A percentile compares a stretch with the other conserved stretches of the same genome.
Conservation (phyloP, 2,329 filamentous ascomycete species). For the Mycosphaerella arachidis region DNA sequence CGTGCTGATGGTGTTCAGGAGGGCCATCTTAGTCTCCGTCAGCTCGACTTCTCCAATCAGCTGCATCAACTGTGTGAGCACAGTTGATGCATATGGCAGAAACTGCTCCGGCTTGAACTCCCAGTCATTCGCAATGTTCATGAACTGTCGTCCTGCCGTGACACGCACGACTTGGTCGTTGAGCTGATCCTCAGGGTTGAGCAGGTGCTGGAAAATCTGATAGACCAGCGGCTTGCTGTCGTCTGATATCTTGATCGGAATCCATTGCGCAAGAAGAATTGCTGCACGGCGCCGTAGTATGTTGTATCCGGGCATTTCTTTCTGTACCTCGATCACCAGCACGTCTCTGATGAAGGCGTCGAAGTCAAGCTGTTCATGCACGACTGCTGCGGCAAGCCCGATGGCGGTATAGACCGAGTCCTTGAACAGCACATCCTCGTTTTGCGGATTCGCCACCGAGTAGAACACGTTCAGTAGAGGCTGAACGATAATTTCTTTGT, state of each 20-base stretch:
- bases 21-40: constrained; percentile 83
- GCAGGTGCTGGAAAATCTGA: constrained; percentile 80
- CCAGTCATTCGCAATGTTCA: constrained; percentile 76
- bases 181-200: constrained; percentile 68
- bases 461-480: constrained; percentile 81
- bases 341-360: constrained; percentile 71
- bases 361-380: constrained; percentile 76
- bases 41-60: constrained; percentile 76
- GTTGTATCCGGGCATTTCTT: constrained; percentile 63
- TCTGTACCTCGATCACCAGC: constrained; percentile 73
- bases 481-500: constrained; percentile 73
- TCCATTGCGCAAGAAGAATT: constrained; percentile 86
- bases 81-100: constrained; percentile 68
- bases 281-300: constrained; percentile 82
- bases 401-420: constrained; percentile 94
- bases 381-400: constrained; percentile 73
- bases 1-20: constrained; percentile 79
- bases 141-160: constrained; percentile 81
- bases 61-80: constrained; percentile 67
- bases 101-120: constrained; percentile 73
- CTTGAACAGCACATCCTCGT: constrained; percentile 73
- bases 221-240: constrained; percentile 71
- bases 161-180: constrained; percentile 92
- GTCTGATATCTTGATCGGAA: constrained; percentile 68
- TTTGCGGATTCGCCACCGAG: constrained; percentile 62